These are phyloP conservation scores for Trichoderma gracile DNA, from an alignment of 2,329 filamentous ascomycete species.

Conservation along the genomic window DNA sequence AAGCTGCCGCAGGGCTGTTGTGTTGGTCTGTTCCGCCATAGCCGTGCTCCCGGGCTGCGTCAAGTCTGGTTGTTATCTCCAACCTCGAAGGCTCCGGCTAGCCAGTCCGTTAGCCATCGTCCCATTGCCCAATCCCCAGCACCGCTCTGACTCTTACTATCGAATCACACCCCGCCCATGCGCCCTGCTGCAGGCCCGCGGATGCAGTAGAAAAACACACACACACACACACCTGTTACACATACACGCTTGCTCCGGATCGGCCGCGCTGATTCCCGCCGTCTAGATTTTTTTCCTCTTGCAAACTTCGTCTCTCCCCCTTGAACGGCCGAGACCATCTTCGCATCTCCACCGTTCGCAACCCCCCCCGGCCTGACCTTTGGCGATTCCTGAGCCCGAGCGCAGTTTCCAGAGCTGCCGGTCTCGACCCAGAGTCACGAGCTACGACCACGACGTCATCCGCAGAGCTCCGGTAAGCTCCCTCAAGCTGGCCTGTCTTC, in stretches of 20 bases:
- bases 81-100: neutral
- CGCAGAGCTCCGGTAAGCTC: conserved; percentile 30
- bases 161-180: conserved; percentile 18
- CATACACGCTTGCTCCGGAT: conserved; percentile 4
- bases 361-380: conserved; percentile 26
- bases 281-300: conserved; percentile 20
- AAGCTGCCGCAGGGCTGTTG: neutral
- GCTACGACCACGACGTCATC: conserved; percentile 29
- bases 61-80: neutral
- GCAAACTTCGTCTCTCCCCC: too few relatives aligned
- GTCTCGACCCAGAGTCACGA: conserved; percentile 27
- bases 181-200: conserved; percentile 21
- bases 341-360: conserved; percentile 26
- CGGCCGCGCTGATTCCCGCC: conserved; percentile 23
- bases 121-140: neutral
- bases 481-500: conserved; percentile 29
- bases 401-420: conserved; percentile 27
- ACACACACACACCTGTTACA: too few relatives aligned
- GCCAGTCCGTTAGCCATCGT: neutral
- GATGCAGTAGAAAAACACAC: conserved; percentile 9
- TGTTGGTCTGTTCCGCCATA: neutral
- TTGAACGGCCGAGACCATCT: conserved; percentile 2
- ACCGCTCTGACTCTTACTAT: neutral
- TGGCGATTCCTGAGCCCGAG: conserved; percentile 9
- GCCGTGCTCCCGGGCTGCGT: neutral